These are phyloP conservation scores for Coemansia sp. DNA, from an alignment of 192 early-diverging fungal genomes.

Conservation along the genomic window DNA sequence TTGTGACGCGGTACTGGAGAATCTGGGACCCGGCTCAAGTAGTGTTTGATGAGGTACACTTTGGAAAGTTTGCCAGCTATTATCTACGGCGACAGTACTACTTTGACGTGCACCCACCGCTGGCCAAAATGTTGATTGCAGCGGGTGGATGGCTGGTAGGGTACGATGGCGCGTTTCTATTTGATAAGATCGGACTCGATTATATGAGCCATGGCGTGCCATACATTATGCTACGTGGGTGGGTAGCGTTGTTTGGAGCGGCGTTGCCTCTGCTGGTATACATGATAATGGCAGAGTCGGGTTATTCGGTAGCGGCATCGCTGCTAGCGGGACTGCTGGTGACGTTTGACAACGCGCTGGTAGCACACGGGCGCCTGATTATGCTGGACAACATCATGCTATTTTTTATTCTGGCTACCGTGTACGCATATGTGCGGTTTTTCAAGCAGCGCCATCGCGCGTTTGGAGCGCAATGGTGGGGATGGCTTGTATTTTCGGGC, in stretches of 20 bases:
- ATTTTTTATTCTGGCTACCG: constrained; percentile 80
- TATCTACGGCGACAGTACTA: constrained; percentile 86
- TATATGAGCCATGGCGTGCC: constrained; percentile 88
- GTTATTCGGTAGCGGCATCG: constrained; percentile 72
- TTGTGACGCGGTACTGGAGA: constrained; percentile 67
- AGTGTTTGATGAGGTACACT: constrained; percentile 98
- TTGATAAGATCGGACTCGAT: constrained; percentile 91
- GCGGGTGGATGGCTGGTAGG: constrained; percentile 79
- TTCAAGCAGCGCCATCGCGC: constrained; percentile 71
- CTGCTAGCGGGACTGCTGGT: constrained; percentile 75
- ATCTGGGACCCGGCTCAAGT: constrained; percentile 72
- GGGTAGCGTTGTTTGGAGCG: constrained; percentile 77
- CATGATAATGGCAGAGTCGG: constrained; percentile 83
- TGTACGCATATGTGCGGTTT: constrained; percentile 89
- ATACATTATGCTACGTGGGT: constrained; percentile 76
- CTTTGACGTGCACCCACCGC: constrained; percentile 97
- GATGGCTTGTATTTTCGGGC: constrained; percentile 80
- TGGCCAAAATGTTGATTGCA: constrained; percentile 90
- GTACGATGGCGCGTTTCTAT: constrained; percentile 94
- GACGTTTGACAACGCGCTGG: constrained; percentile 88
- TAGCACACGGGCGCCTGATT: constrained; percentile 89
- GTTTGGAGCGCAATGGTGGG: constrained; percentile 81
- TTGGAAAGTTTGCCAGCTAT: constrained; percentile 96
- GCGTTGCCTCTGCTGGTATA: constrained; percentile 76
- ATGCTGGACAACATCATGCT: constrained; percentile 92